Evolutionary conservation across 192 early-diverging fungal genomes (phyloP).

Genomic region (Obelidium mucronatum): DNA sequence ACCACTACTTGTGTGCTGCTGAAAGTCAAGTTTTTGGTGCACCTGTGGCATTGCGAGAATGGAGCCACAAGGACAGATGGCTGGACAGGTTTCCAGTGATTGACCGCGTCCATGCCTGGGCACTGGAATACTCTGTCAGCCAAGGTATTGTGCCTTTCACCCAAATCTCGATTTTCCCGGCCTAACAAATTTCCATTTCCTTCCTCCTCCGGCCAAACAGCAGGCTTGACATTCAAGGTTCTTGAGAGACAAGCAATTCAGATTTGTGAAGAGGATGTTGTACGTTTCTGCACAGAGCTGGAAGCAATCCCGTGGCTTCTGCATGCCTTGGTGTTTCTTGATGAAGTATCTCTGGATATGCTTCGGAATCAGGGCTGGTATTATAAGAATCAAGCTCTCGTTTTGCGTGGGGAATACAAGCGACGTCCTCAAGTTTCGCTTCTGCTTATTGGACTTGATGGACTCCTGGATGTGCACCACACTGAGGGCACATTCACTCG

Average conservation of each 20-base stretch:
- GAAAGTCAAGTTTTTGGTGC: too few relatives aligned
- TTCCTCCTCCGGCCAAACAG: too few relatives aligned
- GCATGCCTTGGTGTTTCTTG: conserved; percentile 32
- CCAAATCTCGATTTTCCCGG: too few relatives aligned
- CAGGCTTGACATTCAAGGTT: conserved; percentile 10
- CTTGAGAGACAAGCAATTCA: conserved; percentile 30
- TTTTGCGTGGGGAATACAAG: conserved; percentile 25
- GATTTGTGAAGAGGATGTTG: conserved; percentile 23
- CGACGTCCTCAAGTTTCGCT: conserved; percentile 17
- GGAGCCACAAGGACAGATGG: too few relatives aligned
- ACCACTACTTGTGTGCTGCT: too few relatives aligned
- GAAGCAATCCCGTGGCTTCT: conserved; percentile 6
- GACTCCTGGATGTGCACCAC: conserved; percentile 4
- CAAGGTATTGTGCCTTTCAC: too few relatives aligned
- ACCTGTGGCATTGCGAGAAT: too few relatives aligned
- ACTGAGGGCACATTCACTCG: conserved; percentile 25
- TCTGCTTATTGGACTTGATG: conserved; percentile 18
- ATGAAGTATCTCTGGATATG: conserved; percentile 41
- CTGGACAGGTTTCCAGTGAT: too few relatives aligned
- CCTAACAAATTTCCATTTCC: too few relatives aligned
- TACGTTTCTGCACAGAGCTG: conserved; percentile 27
- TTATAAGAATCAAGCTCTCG: conserved; percentile 18
- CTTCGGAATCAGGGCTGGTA: conserved; percentile 9
- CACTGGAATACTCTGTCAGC: too few relatives aligned
- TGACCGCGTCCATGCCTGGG: too few relatives aligned